Evolutionary conservation across 169 alveolate genomes (phyloP), one percentile per base, ranked within the genome.

Genomic region (Babesia divergens): DNA sequence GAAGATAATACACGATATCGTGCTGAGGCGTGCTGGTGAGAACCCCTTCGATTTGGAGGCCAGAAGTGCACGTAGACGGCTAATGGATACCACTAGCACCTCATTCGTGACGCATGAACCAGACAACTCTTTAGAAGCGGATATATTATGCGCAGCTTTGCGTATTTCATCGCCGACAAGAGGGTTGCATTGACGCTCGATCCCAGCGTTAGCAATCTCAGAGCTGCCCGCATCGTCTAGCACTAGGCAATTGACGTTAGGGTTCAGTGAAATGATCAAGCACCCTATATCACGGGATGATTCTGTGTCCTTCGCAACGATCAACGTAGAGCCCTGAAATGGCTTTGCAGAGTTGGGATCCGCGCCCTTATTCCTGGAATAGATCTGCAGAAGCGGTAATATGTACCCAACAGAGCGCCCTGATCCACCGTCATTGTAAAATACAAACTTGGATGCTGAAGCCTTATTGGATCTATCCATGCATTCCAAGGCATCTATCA

Each of bases 381-480:
- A 67, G 14, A 42, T 11, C n/a, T 67, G 65, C 53, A 77, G 38
- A 26, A 77, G 72, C 11, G 86, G 86, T 13, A 77, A n/a, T 32
- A 77, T 43, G 24, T 67, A 54, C 22, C 86, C 86, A 2, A 67
- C n/a, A 1, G 86, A 49, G 43, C 55, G 40, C 11, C 86, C 86
- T 6, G 68, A 46, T 40, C 40, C 51, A 14, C 24, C 32, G 14
- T 53, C 82, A 44, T 77, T 77, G 58, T 77, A 44, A 37, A 77
- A 68, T 3, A 77, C 55, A 8, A 40, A 44, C 43, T 60, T 77
- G 26, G 54, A n/a, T 5, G 54, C 59, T 29, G 16, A 35, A 0
- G 50, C 32, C 34, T 43, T 74, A 16, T 42, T 47, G 8, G 50
- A 2, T 53, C 44, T 28, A 1, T 76, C 47, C 34, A 40, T 38